A percentile compares a stretch with the other conserved stretches of the same genome.
Evolutionary conservation across 2,329 filamentous ascomycete genomes (phyloP).

Genomic region (Ceratocystis eucalypticola): DNA sequence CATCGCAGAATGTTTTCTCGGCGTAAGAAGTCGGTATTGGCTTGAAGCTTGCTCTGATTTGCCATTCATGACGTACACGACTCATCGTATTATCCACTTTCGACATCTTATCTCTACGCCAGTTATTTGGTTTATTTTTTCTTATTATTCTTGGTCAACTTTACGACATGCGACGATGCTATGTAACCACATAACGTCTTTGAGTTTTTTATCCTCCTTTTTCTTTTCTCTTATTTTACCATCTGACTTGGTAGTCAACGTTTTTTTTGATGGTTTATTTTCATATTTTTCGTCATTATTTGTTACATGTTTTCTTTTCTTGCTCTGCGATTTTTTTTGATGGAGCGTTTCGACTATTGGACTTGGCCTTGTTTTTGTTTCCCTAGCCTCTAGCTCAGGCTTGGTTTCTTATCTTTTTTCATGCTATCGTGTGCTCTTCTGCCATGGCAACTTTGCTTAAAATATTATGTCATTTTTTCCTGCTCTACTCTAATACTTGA

Average conservation of each 20-base stretch:
- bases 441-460: not conserved
- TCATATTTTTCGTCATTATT: not conserved
- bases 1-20: slow-evolving; percentile 19
- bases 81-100: slow-evolving; percentile 10
- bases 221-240: not conserved
- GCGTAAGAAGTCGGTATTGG: slow-evolving; percentile 16
- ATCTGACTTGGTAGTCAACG: not conserved
- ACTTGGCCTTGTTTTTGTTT: not conserved
- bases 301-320: not conserved
- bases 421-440: not conserved
- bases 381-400: not conserved
- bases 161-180: slow-evolving; percentile 2
- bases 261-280: not conserved
- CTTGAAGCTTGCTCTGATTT: not conserved
- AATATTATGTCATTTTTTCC: not conserved
- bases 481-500: not conserved
- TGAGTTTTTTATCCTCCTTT: not conserved
- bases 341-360: not conserved
- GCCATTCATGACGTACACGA: slow-evolving; percentile 1
- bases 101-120: not conserved
- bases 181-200: slow-evolving; percentile 7
- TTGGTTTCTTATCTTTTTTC: not conserved
- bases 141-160: slow-evolving; percentile 6
- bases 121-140: slow-evolving; percentile 5
- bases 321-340: not conserved